Conservation (phyloP, 179 eudicot species). For the Spinacia oleracea region DNA sequence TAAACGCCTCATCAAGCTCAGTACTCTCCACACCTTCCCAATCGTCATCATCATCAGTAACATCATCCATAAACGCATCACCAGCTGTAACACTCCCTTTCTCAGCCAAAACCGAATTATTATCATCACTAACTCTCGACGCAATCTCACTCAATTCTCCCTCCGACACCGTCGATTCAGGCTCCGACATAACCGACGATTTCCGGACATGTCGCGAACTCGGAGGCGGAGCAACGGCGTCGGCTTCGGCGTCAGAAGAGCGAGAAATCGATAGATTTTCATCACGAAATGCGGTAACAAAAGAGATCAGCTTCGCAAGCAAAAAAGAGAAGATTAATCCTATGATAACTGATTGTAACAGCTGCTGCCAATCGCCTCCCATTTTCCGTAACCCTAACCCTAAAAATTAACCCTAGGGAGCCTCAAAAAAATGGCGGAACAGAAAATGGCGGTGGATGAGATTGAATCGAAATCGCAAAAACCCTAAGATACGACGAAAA, state of each 20-base stretch:
- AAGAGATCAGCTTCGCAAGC: constrained; percentile 78
- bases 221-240: background rate
- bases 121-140: constrained; percentile 45
- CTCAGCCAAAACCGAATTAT: constrained; percentile 36
- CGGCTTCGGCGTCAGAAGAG: constrained; percentile 24
- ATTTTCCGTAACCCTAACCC: constrained; percentile 28
- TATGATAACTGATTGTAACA: constrained; percentile 56
- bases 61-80: constrained; percentile 36
- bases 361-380: constrained; percentile 65
- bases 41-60: constrained; percentile 61
- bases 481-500: background rate
- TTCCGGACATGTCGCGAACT: constrained; percentile 1
- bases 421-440: background rate
- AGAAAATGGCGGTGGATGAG: background rate
- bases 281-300: constrained; percentile 66
- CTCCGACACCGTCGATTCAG: constrained; percentile 20
- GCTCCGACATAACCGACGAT: constrained; percentile 18
- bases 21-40: constrained; percentile 99
- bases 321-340: constrained; percentile 79
- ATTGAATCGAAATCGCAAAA: background rate
- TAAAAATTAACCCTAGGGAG: background rate
- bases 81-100: constrained; percentile 32
- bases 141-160: constrained; percentile 35
- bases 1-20: constrained; percentile 81
- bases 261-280: constrained; percentile 58